Evolutionary conservation across 2,329 filamentous ascomycete species (phyloP).

Genomic region (Gliomastix tumulicola): DNA sequence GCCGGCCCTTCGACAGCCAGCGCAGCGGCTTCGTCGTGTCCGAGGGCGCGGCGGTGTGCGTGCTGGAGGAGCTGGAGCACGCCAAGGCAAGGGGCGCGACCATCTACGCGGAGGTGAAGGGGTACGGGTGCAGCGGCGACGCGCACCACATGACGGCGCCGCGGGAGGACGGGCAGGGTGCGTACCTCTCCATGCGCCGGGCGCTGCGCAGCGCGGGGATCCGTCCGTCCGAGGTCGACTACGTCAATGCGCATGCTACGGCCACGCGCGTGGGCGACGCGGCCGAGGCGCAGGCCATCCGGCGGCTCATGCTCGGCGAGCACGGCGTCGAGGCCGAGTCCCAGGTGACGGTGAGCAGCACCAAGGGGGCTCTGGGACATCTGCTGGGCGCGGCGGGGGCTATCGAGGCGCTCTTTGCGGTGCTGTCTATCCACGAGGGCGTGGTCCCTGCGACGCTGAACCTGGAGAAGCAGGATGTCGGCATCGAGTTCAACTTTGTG

Average conservation of each 20-base stretch:
- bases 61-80: conserved; percentile 88
- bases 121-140: conserved; percentile 87
- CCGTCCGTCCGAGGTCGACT: conserved; percentile 67
- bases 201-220: conserved; percentile 69
- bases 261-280: conserved; percentile 79
- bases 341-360: conserved; percentile 80
- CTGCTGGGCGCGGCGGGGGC: conserved; percentile 86
- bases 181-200: conserved; percentile 75
- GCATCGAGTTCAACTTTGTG: conserved; percentile 81
- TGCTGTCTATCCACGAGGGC: conserved; percentile 71
- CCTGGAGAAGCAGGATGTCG: conserved; percentile 56
- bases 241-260: conserved; percentile 94
- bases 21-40: conserved; percentile 86
- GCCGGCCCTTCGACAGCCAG: conserved; percentile 77
- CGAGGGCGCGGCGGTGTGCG: conserved; percentile 80
- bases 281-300: conserved; percentile 82
- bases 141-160: conserved; percentile 93
- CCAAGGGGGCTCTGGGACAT: conserved; percentile 90
- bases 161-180: conserved; percentile 72
- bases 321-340: conserved; percentile 55
- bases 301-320: conserved; percentile 65
- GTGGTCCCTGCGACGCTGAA: conserved; percentile 83
- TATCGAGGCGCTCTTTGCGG: conserved; percentile 79
- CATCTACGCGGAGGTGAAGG: conserved; percentile 83
- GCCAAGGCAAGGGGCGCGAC: conserved; percentile 69